These are phyloP conservation scores for Sporothrix protearum DNA, from an alignment of 2,329 filamentous ascomycete species.

Conservation along the genomic window DNA sequence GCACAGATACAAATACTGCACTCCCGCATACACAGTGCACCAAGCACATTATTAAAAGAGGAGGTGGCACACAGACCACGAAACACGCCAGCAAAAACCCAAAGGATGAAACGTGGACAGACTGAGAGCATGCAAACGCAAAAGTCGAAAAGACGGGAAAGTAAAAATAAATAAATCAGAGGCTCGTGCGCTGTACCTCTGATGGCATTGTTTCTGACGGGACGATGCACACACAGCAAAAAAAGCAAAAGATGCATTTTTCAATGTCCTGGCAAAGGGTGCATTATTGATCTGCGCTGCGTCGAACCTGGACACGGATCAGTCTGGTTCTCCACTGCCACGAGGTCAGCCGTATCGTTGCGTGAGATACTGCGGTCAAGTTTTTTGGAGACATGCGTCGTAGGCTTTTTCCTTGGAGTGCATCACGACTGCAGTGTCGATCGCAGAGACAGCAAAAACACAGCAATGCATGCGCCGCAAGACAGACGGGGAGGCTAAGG, in stretches of 20 bases:
- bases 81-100: not conserved
- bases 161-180: not conserved
- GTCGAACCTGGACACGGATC: not conserved
- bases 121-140: not conserved
- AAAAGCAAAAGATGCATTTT: not conserved
- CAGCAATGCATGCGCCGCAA: not conserved
- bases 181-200: not conserved
- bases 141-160: not conserved
- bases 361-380: not conserved
- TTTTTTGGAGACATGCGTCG: conserved; percentile 9
- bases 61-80: conserved; percentile 5
- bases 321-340: conserved; percentile 16
- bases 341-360: not conserved
- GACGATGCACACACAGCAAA: not conserved
- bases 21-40: not conserved
- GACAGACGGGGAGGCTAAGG: not conserved
- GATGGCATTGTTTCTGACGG: not conserved
- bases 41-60: not conserved
- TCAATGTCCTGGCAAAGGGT: not conserved
- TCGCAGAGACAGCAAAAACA: not conserved
- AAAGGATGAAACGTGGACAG: not conserved
- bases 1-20: conserved; percentile 14
- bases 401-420: not conserved
- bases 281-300: conserved; percentile 1
- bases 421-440: not conserved